Evolutionary conservation across 2,329 filamentous ascomycete species (phyloP), one percentile per base, ranked within the genome.

Genomic region (Ophiocordyceps camponoti-saundersi): DNA sequence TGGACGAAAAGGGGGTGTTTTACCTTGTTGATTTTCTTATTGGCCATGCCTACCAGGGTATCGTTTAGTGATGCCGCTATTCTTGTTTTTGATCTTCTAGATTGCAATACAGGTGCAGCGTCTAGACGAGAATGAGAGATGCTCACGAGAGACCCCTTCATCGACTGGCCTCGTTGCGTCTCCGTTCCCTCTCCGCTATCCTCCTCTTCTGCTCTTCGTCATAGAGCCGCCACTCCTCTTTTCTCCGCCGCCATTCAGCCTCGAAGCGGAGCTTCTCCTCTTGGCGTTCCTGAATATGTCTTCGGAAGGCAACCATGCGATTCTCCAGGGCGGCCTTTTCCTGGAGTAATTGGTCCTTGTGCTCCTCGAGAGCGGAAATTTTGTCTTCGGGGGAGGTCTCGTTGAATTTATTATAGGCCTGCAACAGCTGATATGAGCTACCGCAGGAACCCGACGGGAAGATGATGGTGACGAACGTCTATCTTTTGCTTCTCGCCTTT

Each of bases 401-500:
- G 34, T 65, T 57, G 50, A 72, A 65, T 44, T 63, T 55, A 21
- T 57, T 51, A 22, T 65, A 61, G 10, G 57, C 57, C 62, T 65
- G 5, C 6, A 18, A 6, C 5, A 18, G 18, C 5, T 21, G 39
- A 41, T 21, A 22, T 7, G 21, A 15, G 34, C n/a, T n/a, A n/a
- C n/a, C n/a, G 12, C 34, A 13, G 34, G 8, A 6, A 15, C 34
- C 5, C 26, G 15, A 30, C 29, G 34, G 16, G 34, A 15, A 15
- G 16, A 36, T 6, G 18, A n/a, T 12, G 18, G 8, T 29, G 26
- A 6, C 21, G 22, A 49, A 71, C 69, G 54, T 68, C 57, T 50
- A 62, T 58, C 53, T 65, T 70, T 51, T 73, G 68, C 48, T 65
- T 61, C 49, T 71, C 66, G 44, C 64, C 63, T 58, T 72, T 73